Conservation (phyloP, 228 moss, liverwort and hornwort genomes). For the Sphagnum fallax region DNA sequence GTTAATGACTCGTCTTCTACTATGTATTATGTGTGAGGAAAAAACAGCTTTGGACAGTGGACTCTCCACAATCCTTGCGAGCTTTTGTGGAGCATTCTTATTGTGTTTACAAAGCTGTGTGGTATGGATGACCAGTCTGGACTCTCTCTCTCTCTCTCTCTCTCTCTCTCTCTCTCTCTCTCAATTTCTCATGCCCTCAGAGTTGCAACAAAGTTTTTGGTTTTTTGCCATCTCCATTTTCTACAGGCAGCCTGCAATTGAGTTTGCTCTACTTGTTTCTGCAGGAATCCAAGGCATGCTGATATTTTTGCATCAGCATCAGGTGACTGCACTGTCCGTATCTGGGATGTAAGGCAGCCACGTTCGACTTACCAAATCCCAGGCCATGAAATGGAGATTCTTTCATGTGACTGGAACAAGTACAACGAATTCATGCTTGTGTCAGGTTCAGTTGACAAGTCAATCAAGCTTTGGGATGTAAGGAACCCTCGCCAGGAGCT, state of each 20-base stretch:
- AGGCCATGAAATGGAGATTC: constrained; percentile 91
- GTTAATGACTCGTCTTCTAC: too few species aligned
- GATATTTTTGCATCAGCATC: constrained; percentile 96
- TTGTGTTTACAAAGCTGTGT: constrained; percentile 87
- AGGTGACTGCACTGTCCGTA: constrained; percentile 82
- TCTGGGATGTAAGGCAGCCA: constrained; percentile 91
- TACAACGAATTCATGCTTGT: constrained; percentile 81
- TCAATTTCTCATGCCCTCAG: neutral
- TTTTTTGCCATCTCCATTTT: too few species aligned
- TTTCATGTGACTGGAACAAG: constrained; percentile 96
- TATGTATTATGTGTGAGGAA: constrained; percentile 4
- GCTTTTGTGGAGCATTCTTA: constrained; percentile 94
- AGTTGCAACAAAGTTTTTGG: too few species aligned
- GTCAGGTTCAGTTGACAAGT: constrained; percentile 93
- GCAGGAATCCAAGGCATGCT: constrained; percentile 91
- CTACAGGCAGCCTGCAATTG: too few species aligned
- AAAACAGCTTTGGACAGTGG: constrained; percentile 81
- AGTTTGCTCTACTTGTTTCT: too few species aligned
- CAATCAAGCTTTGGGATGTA: constrained; percentile 94
- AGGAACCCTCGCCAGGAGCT: constrained; percentile 78
- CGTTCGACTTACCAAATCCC: constrained; percentile 71
- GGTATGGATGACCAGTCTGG: constrained; percentile 22
- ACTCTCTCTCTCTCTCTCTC: neutral
- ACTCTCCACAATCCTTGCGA: constrained; percentile 63
- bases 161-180: neutral